A percentile compares a stretch with the other conserved stretches of the same genome.
Conservation (phyloP, 495 filamentous ascomycete genomes). For the Talaromyces nanjingensis region DNA sequence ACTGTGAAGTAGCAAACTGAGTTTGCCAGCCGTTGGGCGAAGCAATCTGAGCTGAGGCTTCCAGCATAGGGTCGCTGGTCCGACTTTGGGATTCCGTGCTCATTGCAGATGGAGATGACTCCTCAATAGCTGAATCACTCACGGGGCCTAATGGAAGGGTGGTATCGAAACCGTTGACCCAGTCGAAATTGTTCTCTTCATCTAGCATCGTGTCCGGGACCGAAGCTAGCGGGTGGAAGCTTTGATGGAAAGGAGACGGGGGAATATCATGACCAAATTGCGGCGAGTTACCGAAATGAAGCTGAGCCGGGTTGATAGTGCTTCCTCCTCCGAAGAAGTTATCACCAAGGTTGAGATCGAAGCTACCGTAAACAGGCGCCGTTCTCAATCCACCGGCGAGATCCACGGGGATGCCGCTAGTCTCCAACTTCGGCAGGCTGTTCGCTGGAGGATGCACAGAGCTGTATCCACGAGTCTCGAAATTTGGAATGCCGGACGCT, state of each 20-base stretch:
- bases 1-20: slow-evolving; percentile 53
- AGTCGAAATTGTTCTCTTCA: slow-evolving; percentile 74
- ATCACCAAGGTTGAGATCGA: slow-evolving; percentile 67
- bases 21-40: slow-evolving; percentile 60
- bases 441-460: slow-evolving; percentile 47
- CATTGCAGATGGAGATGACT: slow-evolving; percentile 90
- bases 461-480: slow-evolving; percentile 67
- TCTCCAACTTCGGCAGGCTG: slow-evolving; percentile 79
- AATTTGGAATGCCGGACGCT: slow-evolving; percentile 53
- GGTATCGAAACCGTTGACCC: slow-evolving; percentile 79
- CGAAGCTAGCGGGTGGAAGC: slow-evolving; percentile 50
- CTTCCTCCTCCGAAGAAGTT: slow-evolving; percentile 64
- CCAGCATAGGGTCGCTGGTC: slow-evolving; percentile 87
- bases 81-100: slow-evolving; percentile 88
- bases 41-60: slow-evolving; percentile 60
- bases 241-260: slow-evolving; percentile 65
- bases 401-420: slow-evolving; percentile 59
- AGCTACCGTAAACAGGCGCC: slow-evolving; percentile 65
- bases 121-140: slow-evolving; percentile 76
- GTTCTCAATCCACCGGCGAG: slow-evolving; percentile 64
- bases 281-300: slow-evolving; percentile 85
- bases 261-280: slow-evolving; percentile 63
- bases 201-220: slow-evolving; percentile 48
- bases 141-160: slow-evolving; percentile 61
- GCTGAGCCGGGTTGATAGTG: slow-evolving; percentile 92